Conservation (phyloP, 345 rosid genomes). For the Stellera chamaejasme region DNA sequence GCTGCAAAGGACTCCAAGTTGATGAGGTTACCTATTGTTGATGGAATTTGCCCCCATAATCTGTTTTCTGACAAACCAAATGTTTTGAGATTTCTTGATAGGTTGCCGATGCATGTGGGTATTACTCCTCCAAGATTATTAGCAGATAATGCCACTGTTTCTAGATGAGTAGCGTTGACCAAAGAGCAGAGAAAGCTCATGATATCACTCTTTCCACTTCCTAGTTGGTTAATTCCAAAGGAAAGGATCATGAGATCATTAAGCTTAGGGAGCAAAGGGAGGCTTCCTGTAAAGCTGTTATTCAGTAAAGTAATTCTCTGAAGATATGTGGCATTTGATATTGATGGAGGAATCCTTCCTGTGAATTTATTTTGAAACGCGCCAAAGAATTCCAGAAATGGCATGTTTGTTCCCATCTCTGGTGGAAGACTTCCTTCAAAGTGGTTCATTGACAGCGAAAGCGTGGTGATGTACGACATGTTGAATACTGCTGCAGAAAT, state of each 20-base stretch:
- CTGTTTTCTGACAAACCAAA: not conserved
- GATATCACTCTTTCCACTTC: constrained; percentile 3
- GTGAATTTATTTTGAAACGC: not conserved
- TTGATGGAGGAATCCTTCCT: constrained; percentile 17
- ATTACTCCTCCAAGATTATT: not conserved
- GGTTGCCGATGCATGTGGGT: not conserved
- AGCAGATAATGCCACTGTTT: not conserved
- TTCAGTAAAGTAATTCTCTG: accelerated
- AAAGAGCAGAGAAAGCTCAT: constrained; percentile 1
- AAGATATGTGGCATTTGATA: constrained; percentile 16
- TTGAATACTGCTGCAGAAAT: constrained; percentile 17
- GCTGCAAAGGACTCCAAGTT: too few species aligned
- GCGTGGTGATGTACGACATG: not conserved
- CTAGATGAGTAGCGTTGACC: not conserved
- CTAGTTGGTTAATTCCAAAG: constrained; percentile 7
- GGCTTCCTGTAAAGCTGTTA: not conserved
- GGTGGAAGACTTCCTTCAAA: constrained; percentile 11
- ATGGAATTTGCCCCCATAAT: not conserved
- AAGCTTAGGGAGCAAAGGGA: not conserved
- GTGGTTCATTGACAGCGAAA: not conserved
- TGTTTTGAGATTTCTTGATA: not conserved
- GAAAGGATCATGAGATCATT: not conserved
- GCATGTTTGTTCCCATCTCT: constrained; percentile 12
- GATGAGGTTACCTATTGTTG: not conserved
- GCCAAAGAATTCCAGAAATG: not conserved